Conservation (phyloP, 306 rosid genomes). For the Pyrus pyrifolia region DNA sequence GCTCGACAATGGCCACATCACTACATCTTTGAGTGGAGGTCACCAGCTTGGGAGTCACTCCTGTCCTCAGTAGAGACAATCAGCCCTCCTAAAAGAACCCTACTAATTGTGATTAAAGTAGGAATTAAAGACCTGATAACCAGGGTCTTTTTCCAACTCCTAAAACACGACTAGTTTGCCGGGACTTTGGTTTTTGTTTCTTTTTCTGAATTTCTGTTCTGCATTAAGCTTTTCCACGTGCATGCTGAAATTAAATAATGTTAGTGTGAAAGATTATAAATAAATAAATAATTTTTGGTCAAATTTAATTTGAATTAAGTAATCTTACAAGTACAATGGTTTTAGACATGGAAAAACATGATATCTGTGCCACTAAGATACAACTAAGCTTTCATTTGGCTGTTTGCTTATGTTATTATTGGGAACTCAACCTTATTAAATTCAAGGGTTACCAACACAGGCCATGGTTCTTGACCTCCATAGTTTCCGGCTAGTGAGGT, state of each 20-base stretch:
- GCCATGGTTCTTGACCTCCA: conserved; percentile 6
- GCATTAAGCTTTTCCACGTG: conserved; percentile 32
- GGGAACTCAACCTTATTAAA: conserved; percentile 28
- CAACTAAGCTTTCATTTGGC: conserved; percentile 6
- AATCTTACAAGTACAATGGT: conserved; percentile 25
- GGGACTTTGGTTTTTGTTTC: not conserved
- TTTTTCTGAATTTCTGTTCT: not conserved
- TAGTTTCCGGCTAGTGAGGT: conserved; percentile 19
- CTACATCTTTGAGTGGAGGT: conserved; percentile 8
- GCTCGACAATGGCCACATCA: conserved; percentile 15
- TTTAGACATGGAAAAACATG: conserved; percentile 35
- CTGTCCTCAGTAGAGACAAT: conserved; percentile 30
- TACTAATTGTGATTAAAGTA: conserved; percentile 4
- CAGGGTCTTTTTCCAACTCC: conserved; percentile 29
- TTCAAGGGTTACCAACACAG: conserved; percentile 4
- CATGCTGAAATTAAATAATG: conserved; percentile 3
- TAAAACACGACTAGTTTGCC: conserved; percentile 19
- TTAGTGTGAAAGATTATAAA: not conserved
- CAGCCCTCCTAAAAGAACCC: not conserved
- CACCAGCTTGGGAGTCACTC: conserved; percentile 14
- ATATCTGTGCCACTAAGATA: conserved; percentile 18
- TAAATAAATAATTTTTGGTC: not conserved
- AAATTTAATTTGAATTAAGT: not conserved
- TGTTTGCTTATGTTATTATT: conserved; percentile 8
- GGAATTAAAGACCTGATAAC: conserved; percentile 18